Evolutionary conservation across 805 yeast species (phyloP).

Genomic region (Teunomyces atbi): DNA sequence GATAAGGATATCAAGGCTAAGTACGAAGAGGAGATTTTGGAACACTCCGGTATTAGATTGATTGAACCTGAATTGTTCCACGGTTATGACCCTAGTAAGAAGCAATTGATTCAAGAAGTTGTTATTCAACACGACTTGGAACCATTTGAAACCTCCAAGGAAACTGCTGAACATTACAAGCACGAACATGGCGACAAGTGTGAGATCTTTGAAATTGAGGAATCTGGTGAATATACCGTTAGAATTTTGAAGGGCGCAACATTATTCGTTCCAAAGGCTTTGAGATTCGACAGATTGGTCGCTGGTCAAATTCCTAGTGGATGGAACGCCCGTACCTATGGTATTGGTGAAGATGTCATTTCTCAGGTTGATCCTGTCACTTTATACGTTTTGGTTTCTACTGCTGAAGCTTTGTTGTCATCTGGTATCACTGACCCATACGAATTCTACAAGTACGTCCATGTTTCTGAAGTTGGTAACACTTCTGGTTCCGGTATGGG

Average conservation of each 20-base stretch:
- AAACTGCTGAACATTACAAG: slow-evolving; percentile 92
- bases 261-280: slow-evolving; percentile 86
- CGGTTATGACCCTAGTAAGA: slow-evolving; percentile 94
- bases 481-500: slow-evolving; percentile 99
- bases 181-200: slow-evolving; percentile 91
- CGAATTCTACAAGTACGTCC: slow-evolving; percentile 97
- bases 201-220: slow-evolving; percentile 86
- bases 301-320: slow-evolving; percentile 98
- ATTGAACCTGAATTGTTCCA: slow-evolving; percentile 93
- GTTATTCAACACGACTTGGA: slow-evolving; percentile 96
- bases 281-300: slow-evolving; percentile 68
- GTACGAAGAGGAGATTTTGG: slow-evolving; percentile 85
- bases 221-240: slow-evolving; percentile 89
- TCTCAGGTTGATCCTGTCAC: slow-evolving; percentile 97
- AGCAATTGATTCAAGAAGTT: slow-evolving; percentile 91
- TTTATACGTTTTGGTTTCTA: slow-evolving; percentile 85
- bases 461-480: slow-evolving; percentile 97
- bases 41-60: slow-evolving; percentile 94
- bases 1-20: slow-evolving; percentile 90
- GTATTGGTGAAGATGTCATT: slow-evolving; percentile 90
- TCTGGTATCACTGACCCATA: slow-evolving; percentile 98
- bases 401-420: slow-evolving; percentile 89
- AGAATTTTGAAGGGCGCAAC: slow-evolving; percentile 90
- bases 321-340: slow-evolving; percentile 94
- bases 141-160: slow-evolving; percentile 91